Conservation (phyloP, 1,284 basidiomycete genomes). For the Malassezia restricta region DNA sequence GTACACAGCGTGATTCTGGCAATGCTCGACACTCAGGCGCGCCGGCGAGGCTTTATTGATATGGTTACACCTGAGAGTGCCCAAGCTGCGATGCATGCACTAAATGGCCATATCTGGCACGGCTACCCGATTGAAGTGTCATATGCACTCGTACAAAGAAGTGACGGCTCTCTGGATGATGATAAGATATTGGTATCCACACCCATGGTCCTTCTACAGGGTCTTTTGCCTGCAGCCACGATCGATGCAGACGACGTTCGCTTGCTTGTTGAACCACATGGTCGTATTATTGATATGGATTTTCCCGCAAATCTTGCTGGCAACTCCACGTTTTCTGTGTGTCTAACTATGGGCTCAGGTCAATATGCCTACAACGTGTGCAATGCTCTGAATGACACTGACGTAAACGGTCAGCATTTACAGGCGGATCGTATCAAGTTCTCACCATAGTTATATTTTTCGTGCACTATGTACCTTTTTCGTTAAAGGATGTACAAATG, state of each 20-base stretch:
- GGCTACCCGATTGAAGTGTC: conserved; percentile 44
- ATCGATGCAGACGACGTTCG: conserved; percentile 20
- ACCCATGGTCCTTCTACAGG: conserved; percentile 15
- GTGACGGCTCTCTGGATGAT: neutral
- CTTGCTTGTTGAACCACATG: conserved; percentile 16
- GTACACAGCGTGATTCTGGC: conserved; percentile 43
- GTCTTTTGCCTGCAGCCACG: conserved; percentile 16
- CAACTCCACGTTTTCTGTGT: neutral
- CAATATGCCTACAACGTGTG: neutral
- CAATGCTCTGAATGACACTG: neutral
- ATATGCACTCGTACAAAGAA: conserved; percentile 41
- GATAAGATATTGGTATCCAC: neutral
- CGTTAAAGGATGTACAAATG: too few relatives aligned
- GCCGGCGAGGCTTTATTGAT: conserved; percentile 43
- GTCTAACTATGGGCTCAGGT: neutral
- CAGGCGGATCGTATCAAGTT: neutral
- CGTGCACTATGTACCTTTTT: too few relatives aligned
- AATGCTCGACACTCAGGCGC: conserved; percentile 41
- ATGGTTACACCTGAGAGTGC: conserved; percentile 34
- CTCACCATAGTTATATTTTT: too few relatives aligned
- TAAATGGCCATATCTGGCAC: conserved; percentile 36
- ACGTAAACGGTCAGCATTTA: conserved; percentile 4
- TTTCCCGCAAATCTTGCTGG: neutral
- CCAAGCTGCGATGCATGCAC: conserved; percentile 25
- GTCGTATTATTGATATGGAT: neutral